Base-by-base conservation (phyloP, 331 rosid species). In the Acacia pycnantha region DNA sequence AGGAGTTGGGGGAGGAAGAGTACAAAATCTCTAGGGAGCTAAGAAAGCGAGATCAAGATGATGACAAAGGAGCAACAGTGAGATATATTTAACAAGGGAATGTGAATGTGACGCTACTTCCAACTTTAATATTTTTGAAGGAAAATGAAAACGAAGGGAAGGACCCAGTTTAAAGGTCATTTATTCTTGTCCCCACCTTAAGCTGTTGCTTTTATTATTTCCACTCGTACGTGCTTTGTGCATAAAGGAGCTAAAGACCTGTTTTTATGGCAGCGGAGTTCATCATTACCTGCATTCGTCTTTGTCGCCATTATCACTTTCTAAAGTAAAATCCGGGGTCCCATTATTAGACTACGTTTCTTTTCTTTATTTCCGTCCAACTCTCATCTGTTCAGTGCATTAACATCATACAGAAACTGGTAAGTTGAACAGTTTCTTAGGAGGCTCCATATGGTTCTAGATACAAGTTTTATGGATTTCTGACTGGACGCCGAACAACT, bases 191-290 rank as follows among this genome's bases (percentile, higher is more conserved):
- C 92, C 59, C 86, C 89, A 80, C 85, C 85, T 74, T 86, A 83
- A 40, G 68, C 29, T 70, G 83, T 81, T 82, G 77, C 93, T 87
- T 89, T 87, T 89, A 82, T 43, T 43, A 83, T 88, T 86, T 82
- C 90, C 95, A 90, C 91, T 83, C 77, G 87, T 74, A 40, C 67
- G 84, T 88, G 88, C 87, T 84, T 82, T 83, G 84, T 86, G 79
- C 80, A 85, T 81, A 87, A 84, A 90, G 85, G 80, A 77, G 83
- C 64, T 58, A 86, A 85, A 83, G 70, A 6, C 77, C 85, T 77
- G 73, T 72, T 84, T 85, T 83, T 77, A 62, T 86, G 92, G 92
- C 92, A 88, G 98, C 93, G 56, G 77, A 76, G 82, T 89, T 88
- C 95, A 93, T 95, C 90, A 93, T 95, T 87, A 76, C 92, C 65